Percentiles rank a stretch among this genome's conserved stretches.
These are phyloP conservation scores for Teunomyces lycoperdinae DNA, from an alignment of 805 yeast species.

Conservation along the genomic window DNA sequence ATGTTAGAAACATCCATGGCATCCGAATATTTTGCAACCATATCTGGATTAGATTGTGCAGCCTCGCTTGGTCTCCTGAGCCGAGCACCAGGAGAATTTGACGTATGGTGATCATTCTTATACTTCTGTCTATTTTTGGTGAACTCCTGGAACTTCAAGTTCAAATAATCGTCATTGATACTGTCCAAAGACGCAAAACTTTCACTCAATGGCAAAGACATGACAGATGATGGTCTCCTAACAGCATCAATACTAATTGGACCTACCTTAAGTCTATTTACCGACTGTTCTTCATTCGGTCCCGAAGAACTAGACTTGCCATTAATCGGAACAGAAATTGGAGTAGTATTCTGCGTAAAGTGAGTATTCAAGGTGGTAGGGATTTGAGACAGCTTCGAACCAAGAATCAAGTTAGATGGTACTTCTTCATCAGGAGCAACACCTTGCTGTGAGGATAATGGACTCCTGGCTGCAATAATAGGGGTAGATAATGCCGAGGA, in stretches of 20 bases:
- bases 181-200: slow-evolving; percentile 79
- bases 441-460: slow-evolving; percentile 11
- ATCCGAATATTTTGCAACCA: neutral
- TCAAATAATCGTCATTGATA: slow-evolving; percentile 55
- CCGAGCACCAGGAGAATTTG: slow-evolving; percentile 4
- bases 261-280: slow-evolving; percentile 25
- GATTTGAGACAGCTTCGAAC: neutral
- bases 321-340: neutral
- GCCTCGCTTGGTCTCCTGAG: slow-evolving; percentile 4
- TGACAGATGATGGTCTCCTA: slow-evolving; percentile 60
- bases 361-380: neutral
- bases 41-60: slow-evolving; percentile 10
- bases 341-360: neutral
- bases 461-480: slow-evolving; percentile 14
- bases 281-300: neutral
- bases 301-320: slow-evolving; percentile 8
- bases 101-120: slow-evolving; percentile 10
- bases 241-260: slow-evolving; percentile 27
- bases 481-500: slow-evolving; percentile 14
- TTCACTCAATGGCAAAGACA: slow-evolving; percentile 64
- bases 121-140: slow-evolving; percentile 12
- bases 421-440: slow-evolving; percentile 1
- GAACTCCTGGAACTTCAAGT: slow-evolving; percentile 35
- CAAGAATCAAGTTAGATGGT: neutral
- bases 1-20: neutral